Conservation (phyloP, 495 filamentous ascomycete genomes). For the Tuber umbilicatum region DNA sequence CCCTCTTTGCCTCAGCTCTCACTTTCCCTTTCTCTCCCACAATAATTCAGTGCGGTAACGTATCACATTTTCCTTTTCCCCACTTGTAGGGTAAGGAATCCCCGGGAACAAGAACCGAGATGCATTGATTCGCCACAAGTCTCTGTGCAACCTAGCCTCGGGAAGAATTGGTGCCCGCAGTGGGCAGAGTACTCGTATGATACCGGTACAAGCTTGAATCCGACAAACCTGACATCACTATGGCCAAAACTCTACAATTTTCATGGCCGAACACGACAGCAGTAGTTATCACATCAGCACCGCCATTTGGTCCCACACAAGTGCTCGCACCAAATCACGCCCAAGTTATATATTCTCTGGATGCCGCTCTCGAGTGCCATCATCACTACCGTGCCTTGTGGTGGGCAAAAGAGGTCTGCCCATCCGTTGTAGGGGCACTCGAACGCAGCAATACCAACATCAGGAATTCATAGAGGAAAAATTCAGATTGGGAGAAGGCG, state of each 20-base stretch:
- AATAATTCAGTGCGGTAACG: neutral
- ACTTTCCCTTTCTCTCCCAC: neutral
- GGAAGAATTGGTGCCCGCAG: neutral
- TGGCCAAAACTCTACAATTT: neutral
- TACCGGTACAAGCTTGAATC: neutral
- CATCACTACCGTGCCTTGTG: neutral
- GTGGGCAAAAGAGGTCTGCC: neutral
- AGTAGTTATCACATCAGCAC: neutral
- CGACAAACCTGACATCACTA: slow-evolving; percentile 1
- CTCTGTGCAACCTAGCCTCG: neutral
- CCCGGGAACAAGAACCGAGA: neutral
- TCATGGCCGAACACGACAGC: neutral
- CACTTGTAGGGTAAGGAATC: neutral
- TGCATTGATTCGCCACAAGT: neutral
- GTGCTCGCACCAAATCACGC: neutral
- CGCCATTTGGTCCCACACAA: neutral
- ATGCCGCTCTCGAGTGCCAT: neutral
- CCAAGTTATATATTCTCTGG: neutral
- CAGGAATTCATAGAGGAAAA: neutral
- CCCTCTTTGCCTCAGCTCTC: neutral
- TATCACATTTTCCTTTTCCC: neutral
- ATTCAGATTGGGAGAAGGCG: neutral
- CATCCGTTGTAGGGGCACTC: neutral
- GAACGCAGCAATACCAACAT: neutral
- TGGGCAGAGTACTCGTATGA: neutral